Conservation (phyloP, 768 basidiomycete genomes). For the Kwoniella dejecticola region DNA sequence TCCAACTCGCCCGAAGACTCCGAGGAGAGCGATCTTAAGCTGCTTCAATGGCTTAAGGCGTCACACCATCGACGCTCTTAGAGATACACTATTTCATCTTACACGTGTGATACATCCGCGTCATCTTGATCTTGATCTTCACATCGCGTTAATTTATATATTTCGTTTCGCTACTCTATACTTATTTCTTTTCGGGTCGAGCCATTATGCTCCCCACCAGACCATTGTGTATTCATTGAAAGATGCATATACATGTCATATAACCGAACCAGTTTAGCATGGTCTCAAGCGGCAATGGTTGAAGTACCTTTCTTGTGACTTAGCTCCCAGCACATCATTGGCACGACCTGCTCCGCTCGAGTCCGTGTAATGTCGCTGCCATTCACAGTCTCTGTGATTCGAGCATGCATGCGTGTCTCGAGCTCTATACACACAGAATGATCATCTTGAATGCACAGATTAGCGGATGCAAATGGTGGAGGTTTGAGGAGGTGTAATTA, state of each 20-base stretch:
- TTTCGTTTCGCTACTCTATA: conserved; percentile 23
- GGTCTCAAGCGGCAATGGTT: too few relatives aligned
- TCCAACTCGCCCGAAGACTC: conserved; percentile 55
- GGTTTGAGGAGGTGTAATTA: too few relatives aligned
- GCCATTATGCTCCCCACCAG: conserved; percentile 22
- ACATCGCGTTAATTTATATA: conserved; percentile 1
- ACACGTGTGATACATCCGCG: conserved; percentile 8
- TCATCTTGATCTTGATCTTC: background rate
- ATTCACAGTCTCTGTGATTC: too few relatives aligned
- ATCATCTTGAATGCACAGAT: too few relatives aligned
- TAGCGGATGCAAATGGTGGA: too few relatives aligned
- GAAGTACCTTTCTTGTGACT: too few relatives aligned
- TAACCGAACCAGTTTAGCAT: background rate
- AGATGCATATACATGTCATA: conserved; percentile 12
- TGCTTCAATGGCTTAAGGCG: conserved; percentile 19
- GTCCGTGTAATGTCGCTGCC: too few relatives aligned
- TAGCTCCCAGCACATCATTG: too few relatives aligned
- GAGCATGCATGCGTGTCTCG: too few relatives aligned
- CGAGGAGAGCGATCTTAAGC: conserved; percentile 45
- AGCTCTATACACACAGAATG: too few relatives aligned
- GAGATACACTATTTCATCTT: conserved; percentile 54
- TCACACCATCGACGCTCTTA: conserved; percentile 60
- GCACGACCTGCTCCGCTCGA: too few relatives aligned
- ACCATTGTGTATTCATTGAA: conserved; percentile 14
- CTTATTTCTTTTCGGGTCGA: conserved; percentile 17